phyloP scores from a whole-genome alignment of 2,329 filamentous ascomycete genomes.

The Colletotrichum lentis region DNA sequence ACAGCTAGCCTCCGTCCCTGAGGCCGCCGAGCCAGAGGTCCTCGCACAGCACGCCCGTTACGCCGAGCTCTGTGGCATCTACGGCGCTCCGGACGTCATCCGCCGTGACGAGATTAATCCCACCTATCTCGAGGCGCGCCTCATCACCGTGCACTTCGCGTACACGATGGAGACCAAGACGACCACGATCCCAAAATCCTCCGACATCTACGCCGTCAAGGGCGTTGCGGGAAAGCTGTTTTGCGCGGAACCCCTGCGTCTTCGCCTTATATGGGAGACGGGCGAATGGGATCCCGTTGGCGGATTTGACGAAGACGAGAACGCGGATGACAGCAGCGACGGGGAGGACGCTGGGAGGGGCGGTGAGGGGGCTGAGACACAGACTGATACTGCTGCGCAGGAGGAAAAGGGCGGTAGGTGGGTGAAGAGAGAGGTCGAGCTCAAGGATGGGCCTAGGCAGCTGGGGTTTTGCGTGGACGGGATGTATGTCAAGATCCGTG shows the following conservation, averaged over 20 bases:
- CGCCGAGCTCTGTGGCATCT: slow-evolving; percentile 73
- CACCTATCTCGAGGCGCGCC: slow-evolving; percentile 80
- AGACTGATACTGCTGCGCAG: slow-evolving; percentile 2
- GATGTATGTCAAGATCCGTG: slow-evolving; percentile 72
- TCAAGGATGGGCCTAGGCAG: slow-evolving; percentile 80
- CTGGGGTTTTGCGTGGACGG: slow-evolving; percentile 86
- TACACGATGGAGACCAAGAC: slow-evolving; percentile 44
- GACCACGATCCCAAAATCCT: slow-evolving; percentile 73
- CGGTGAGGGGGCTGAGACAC: slow-evolving; percentile 40
- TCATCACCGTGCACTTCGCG: slow-evolving; percentile 72
- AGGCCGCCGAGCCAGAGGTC: slow-evolving; percentile 62
- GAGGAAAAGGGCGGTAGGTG: slow-evolving; percentile 63
- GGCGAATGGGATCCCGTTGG: slow-evolving; percentile 86
- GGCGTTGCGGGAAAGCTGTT: slow-evolving; percentile 80
- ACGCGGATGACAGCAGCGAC: slow-evolving; percentile 61
- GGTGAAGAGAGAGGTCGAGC: slow-evolving; percentile 80
- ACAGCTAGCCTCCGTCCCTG: slow-evolving; percentile 70
- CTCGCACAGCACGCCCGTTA: slow-evolving; percentile 75
- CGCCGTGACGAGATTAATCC: slow-evolving; percentile 71
- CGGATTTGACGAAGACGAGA: slow-evolving; percentile 64
- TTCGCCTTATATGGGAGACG: slow-evolving; percentile 85
- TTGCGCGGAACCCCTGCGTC: slow-evolving; percentile 65
- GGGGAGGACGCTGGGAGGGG: slow-evolving; percentile 53
- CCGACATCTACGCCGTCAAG: slow-evolving; percentile 83
- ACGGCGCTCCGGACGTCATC: slow-evolving; percentile 74